A percentile compares a stretch with the other conserved stretches of the same genome.
Conservation (phyloP, 208 protist species). For the Willaertia magna region DNA sequence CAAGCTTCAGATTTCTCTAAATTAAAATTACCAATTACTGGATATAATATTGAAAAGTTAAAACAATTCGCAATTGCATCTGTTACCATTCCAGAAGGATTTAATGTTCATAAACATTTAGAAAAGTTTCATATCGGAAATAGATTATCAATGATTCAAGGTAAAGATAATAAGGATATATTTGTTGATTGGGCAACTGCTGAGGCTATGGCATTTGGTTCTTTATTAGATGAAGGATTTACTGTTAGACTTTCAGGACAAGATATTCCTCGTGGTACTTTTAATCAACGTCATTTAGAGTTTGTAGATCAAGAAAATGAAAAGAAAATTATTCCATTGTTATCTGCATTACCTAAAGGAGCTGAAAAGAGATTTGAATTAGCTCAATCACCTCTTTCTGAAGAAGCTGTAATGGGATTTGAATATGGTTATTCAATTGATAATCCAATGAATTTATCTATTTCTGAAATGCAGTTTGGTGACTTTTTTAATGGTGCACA, state of each 20-base stretch:
- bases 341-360: conserved; percentile 37
- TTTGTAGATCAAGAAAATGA: conserved; percentile 73
- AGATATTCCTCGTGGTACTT: conserved; percentile 92
- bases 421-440: conserved; percentile 83
- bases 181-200: conserved; percentile 82
- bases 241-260: conserved; percentile 79
- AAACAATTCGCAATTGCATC: background rate
- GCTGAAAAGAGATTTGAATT: conserved; percentile 63
- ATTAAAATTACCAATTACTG: background rate
- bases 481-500: conserved; percentile 94
- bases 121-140: background rate
- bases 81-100: background rate
- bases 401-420: conserved; percentile 93
- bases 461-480: conserved; percentile 96
- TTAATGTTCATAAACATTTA: background rate
- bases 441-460: conserved; percentile 58
- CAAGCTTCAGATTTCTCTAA: background rate
- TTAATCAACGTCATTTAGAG: conserved; percentile 89
- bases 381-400: conserved; percentile 80
- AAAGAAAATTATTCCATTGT: conserved; percentile 51
- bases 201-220: conserved; percentile 84
- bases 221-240: conserved; percentile 80
- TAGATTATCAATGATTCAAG: background rate
- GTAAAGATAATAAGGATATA: background rate
- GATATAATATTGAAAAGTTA: background rate